A percentile compares a stretch with the other conserved stretches of the same genome.
phyloP scores from a whole-genome alignment of 2,329 filamentous ascomycete species.

The Ophiostoma populinum region DNA sequence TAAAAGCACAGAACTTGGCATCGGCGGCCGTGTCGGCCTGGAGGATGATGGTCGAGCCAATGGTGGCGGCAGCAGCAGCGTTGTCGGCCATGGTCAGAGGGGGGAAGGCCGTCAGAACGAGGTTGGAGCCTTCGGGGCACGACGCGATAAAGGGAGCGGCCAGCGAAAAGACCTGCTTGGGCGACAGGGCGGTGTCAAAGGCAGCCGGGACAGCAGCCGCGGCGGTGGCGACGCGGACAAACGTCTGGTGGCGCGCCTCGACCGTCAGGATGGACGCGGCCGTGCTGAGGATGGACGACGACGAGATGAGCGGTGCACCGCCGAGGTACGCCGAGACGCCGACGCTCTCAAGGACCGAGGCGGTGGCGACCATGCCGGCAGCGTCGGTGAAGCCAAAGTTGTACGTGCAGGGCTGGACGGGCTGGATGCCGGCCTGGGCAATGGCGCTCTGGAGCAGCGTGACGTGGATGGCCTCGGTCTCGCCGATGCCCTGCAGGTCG shows the following conservation, averaged over 20 bases:
- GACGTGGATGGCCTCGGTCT: slow-evolving; percentile 47
- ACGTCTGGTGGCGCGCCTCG: slow-evolving; percentile 57
- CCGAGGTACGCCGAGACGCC: slow-evolving; percentile 61
- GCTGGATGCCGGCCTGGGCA: slow-evolving; percentile 41
- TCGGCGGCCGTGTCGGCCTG: slow-evolving; percentile 30
- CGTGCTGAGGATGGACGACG: slow-evolving; percentile 41
- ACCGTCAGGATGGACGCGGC: slow-evolving; percentile 56
- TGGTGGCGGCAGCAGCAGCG: slow-evolving; percentile 22
- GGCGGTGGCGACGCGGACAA: slow-evolving; percentile 44
- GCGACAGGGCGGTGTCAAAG: slow-evolving; percentile 53
- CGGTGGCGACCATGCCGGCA: slow-evolving; percentile 49
- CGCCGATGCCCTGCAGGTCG: slow-evolving; percentile 43
- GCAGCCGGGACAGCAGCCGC: slow-evolving; percentile 45
- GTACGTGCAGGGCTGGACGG: slow-evolving; percentile 54
- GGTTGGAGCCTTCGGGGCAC: slow-evolving; percentile 49
- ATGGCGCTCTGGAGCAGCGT: slow-evolving; percentile 41
- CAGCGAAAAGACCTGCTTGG: slow-evolving; percentile 54
- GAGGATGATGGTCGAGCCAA: slow-evolving; percentile 28
- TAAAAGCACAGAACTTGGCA: slow-evolving; percentile 49
- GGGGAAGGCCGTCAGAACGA: slow-evolving; percentile 47
- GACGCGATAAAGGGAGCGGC: slow-evolving; percentile 55
- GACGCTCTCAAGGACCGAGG: slow-evolving; percentile 53
- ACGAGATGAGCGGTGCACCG: slow-evolving; percentile 46
- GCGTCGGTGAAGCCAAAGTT: slow-evolving; percentile 54
- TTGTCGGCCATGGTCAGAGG: slow-evolving; percentile 32